Percentiles rank a stretch among this genome's conserved stretches.
Conservation (phyloP, 305 asterid species). For the Fraxinus platypoda region DNA sequence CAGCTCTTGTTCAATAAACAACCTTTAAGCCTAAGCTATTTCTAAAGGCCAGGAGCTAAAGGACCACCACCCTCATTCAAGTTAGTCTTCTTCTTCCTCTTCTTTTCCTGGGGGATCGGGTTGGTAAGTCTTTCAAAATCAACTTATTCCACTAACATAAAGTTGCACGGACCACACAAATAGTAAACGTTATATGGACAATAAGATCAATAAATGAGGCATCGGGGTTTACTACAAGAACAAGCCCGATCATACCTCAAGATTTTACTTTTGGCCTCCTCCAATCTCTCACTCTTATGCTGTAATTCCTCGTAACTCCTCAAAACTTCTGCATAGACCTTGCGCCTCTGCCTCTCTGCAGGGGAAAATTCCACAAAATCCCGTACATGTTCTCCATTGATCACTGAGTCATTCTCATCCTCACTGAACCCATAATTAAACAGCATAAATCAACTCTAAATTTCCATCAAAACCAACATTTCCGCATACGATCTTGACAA, state of each 20-base stretch:
- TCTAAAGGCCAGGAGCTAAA: neutral
- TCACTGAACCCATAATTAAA: conserved; percentile 30
- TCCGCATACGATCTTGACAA: neutral
- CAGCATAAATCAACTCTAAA: conserved; percentile 3
- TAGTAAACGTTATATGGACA: neutral
- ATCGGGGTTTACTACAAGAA: neutral
- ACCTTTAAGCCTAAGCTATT: neutral
- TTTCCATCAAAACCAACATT: conserved; percentile 6
- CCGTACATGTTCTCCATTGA: conserved; percentile 16
- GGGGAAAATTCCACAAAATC: conserved; percentile 16
- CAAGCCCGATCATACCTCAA: conserved; percentile 42
- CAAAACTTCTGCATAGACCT: conserved; percentile 41
- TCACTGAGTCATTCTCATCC: conserved; percentile 22
- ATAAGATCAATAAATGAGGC: neutral
- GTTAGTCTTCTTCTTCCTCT: neutral
- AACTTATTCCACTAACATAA: neutral
- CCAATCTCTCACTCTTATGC: conserved; percentile 34
- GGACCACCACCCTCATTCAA: neutral
- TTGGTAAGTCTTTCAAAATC: neutral
- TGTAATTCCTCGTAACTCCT: conserved; percentile 46
- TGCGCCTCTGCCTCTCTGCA: conserved; percentile 38
- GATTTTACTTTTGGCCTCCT: conserved; percentile 42
- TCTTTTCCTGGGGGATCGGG: neutral
- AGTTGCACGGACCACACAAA: neutral
- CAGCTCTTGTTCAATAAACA: neutral